A percentile compares a stretch with the other conserved stretches of the same genome.
These are phyloP conservation scores for Camellia lanceoleosa DNA, from an alignment of 148 eudicot genomes.

Conservation along the genomic window DNA sequence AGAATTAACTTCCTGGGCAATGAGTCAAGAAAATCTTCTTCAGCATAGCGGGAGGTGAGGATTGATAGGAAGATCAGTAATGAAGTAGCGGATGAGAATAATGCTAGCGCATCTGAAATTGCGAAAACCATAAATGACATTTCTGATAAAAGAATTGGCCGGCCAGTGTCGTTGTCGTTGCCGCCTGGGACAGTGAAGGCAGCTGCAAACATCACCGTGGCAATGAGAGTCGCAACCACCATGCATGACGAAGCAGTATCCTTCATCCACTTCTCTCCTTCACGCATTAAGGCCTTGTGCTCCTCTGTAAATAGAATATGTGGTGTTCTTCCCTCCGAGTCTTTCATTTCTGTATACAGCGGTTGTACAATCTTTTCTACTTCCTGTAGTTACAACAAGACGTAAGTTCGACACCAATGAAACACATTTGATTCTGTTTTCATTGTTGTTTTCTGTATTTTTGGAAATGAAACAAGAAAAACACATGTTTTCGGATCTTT, in stretches of 20 bases:
- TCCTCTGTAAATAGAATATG: conserved; percentile 12
- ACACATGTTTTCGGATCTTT: too few relatives aligned
- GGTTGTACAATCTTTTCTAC: conserved; percentile 21
- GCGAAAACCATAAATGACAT: conserved; percentile 10
- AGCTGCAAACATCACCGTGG: conserved; percentile 13
- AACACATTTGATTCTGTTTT: background rate
- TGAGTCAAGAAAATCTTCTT: conserved; percentile 22
- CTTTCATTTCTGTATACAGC: conserved; percentile 5
- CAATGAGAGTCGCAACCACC: conserved; percentile 24
- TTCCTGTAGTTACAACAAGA: conserved; percentile 5
- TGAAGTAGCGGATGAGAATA: conserved; percentile 13
- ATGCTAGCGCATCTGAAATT: conserved; percentile 10
- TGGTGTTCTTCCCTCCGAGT: conserved; percentile 14
- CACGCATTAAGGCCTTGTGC: conserved; percentile 2
- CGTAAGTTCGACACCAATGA: background rate
- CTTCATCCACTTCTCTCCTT: conserved; percentile 19
- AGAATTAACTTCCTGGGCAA: conserved; percentile 12
- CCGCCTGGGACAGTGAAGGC: conserved; percentile 17
- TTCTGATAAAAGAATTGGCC: background rate
- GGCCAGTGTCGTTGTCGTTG: conserved; percentile 8
- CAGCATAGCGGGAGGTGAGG: conserved; percentile 26
- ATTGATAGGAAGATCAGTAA: conserved; percentile 27
- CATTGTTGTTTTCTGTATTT: background rate
- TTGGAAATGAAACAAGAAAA: background rate
- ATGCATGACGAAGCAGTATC: conserved; percentile 25